Evolutionary conservation across 202 grass and related monocot genomes (phyloP).

Genomic region (Saccharum hybrid): DNA sequence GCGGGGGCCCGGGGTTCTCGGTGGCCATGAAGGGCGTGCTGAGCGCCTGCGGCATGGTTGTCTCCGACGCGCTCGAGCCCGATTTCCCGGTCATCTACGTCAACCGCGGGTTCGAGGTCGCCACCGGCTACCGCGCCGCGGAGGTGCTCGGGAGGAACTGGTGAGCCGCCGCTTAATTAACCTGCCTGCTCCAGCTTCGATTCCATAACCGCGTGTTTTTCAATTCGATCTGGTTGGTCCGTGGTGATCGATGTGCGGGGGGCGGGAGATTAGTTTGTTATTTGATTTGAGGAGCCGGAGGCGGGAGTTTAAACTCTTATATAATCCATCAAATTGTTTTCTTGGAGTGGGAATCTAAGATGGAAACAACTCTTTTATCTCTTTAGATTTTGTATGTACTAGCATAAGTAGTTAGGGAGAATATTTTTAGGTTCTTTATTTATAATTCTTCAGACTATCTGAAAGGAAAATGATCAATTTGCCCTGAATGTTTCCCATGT

Average conservation of each 20-base stretch:
- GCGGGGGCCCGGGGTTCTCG: slow-evolving; percentile 46
- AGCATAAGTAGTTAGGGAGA: too few species aligned
- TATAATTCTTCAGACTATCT: not conserved
- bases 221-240: not conserved
- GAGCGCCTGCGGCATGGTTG: slow-evolving; percentile 74
- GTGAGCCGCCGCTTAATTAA: slow-evolving; percentile 12
- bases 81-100: slow-evolving; percentile 97
- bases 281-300: too few species aligned
- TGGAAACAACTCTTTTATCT: too few species aligned
- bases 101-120: slow-evolving; percentile 84
- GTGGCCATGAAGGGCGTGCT: slow-evolving; percentile 74
- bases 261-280: not conserved
- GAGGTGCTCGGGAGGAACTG: slow-evolving; percentile 98
- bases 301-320: too few species aligned
- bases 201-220: not conserved
- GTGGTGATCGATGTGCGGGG: not conserved
- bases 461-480: not conserved
- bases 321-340: too few species aligned
- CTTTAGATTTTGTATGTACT: too few species aligned
- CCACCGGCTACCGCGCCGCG: slow-evolving; percentile 87
- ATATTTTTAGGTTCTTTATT: too few species aligned
- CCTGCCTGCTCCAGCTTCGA: not conserved
- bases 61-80: slow-evolving; percentile 84
- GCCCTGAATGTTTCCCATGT: not conserved
- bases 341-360: too few species aligned